Conservation (phyloP, 371 early-diverging fungal species). For the Mucor velutinosus region DNA sequence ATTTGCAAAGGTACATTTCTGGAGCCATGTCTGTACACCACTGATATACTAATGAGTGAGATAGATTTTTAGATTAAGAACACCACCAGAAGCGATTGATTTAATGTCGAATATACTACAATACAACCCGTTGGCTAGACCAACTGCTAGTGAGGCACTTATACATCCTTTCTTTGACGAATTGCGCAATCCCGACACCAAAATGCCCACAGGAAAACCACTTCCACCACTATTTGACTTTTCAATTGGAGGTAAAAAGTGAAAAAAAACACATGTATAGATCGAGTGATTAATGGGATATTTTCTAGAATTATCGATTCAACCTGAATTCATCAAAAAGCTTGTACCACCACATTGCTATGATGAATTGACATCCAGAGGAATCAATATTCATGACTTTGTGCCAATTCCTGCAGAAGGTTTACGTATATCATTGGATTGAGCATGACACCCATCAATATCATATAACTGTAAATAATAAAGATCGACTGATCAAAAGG, state of each 20-base stretch:
- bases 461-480: not conserved
- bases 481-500: too few species aligned
- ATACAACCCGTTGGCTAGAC: constrained; percentile 92
- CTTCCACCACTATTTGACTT: constrained; percentile 95
- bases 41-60: not conserved
- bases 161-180: constrained; percentile 97
- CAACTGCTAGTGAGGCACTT: constrained; percentile 95
- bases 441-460: not conserved
- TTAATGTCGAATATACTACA: constrained; percentile 88
- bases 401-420: constrained; percentile 36
- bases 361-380: constrained; percentile 49
- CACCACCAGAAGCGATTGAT: constrained; percentile 86
- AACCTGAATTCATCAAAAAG: constrained; percentile 55
- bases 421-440: constrained; percentile 23
- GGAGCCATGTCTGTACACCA: not conserved
- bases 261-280: too few species aligned
- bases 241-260: constrained; percentile 67
- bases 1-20: constrained; percentile 64
- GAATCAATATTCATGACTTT: constrained; percentile 41
- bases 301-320: constrained; percentile 45
- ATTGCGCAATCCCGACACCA: constrained; percentile 84
- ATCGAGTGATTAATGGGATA: not conserved
- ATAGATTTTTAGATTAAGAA: constrained; percentile 34
- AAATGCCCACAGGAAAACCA: constrained; percentile 77
- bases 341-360: constrained; percentile 69